phyloP scores from a whole-genome alignment of 805 yeast genomes.

The Candida krabiensis region DNA sequence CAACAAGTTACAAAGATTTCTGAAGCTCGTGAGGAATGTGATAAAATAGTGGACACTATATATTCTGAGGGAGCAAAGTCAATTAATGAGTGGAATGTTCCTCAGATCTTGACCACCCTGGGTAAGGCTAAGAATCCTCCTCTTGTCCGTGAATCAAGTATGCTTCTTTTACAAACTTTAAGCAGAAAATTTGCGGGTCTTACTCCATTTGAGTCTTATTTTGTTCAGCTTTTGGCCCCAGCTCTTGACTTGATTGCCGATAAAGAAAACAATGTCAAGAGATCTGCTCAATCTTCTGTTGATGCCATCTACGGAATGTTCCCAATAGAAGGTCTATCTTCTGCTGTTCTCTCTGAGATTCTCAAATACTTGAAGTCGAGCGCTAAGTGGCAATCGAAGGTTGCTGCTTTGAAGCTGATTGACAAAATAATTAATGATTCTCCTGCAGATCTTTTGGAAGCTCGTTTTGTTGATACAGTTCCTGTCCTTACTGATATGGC shows the following conservation, averaged over 20 bases:
- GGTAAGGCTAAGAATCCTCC: constrained; percentile 73
- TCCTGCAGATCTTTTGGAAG: constrained; percentile 83
- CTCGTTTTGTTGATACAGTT: constrained; percentile 72
- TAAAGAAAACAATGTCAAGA: constrained; percentile 81
- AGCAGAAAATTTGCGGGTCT: constrained; percentile 61
- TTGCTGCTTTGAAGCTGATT: constrained; percentile 71
- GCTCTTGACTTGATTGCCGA: constrained; percentile 78
- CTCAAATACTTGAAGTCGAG: constrained; percentile 68
- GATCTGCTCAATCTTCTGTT: constrained; percentile 80
- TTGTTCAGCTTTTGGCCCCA: constrained; percentile 59
- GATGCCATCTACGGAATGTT: constrained; percentile 68
- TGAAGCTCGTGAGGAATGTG: constrained; percentile 56
- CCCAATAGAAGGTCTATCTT: constrained; percentile 76
- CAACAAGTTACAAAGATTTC: constrained; percentile 50
- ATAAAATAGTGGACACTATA: constrained; percentile 51
- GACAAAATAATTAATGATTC: constrained; percentile 76
- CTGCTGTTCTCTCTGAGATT: constrained; percentile 64
- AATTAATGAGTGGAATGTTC: constrained; percentile 65
- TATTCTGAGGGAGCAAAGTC: constrained; percentile 42
- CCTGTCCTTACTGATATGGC: constrained; percentile 88
- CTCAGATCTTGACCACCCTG: constrained; percentile 62
- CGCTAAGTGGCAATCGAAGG: constrained; percentile 91
- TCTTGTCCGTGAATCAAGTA: constrained; percentile 73
- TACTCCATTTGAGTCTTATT: constrained; percentile 73
- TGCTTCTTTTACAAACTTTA: constrained; percentile 56